Conservation (phyloP, 176 grass and related monocot species). For the Phragmites australis region DNA sequence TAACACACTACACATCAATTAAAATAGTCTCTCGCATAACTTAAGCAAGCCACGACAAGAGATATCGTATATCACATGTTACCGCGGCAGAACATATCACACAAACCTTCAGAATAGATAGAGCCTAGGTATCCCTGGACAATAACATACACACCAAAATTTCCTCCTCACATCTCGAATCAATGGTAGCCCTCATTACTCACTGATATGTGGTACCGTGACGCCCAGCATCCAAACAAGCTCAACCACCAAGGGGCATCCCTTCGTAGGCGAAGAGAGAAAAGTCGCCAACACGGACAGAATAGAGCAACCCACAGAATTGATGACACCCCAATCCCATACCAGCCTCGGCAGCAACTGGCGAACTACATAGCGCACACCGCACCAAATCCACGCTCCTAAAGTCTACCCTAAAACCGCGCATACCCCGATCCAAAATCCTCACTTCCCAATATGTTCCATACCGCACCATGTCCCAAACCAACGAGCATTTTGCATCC, state of each 20-base stretch:
- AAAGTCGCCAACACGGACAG: too few species aligned
- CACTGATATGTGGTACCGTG: background rate
- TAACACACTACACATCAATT: background rate
- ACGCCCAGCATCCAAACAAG: background rate
- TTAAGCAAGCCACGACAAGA: too few species aligned
- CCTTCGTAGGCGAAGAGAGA: background rate
- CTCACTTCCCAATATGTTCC: background rate
- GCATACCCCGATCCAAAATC: background rate
- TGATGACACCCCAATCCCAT: background rate
- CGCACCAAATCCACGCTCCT: background rate
- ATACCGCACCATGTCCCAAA: background rate
- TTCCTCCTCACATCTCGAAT: background rate
- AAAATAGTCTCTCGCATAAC: background rate
- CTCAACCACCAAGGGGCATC: background rate
- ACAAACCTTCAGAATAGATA: constrained; percentile 3
- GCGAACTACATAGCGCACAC: background rate
- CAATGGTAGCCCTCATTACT: background rate
- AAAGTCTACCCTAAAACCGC: background rate
- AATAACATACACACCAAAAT: background rate
- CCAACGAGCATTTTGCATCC: background rate
- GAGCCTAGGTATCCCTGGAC: background rate
- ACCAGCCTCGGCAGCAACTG: background rate
- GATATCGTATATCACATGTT: background rate
- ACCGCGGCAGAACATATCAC: background rate
- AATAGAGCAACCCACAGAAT: background rate